Evolutionary conservation across 805 yeast genomes (phyloP).

Genomic region (Pichia ethanolica): DNA sequence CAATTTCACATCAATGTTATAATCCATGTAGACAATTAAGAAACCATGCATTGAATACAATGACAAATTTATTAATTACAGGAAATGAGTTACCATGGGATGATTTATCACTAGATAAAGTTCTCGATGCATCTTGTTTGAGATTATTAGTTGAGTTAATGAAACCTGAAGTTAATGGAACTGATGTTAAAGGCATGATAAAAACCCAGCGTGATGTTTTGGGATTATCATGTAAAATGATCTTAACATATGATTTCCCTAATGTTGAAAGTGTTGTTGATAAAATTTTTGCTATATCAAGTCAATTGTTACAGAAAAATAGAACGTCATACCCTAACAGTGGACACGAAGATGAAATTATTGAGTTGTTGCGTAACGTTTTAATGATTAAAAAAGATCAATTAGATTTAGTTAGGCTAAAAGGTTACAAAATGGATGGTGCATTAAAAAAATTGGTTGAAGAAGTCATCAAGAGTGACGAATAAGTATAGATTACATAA

Average conservation of each 20-base stretch:
- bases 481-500: background rate
- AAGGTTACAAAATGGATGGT: slow-evolving; percentile 20
- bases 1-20: slow-evolving; percentile 80
- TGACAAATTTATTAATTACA: slow-evolving; percentile 46
- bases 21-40: slow-evolving; percentile 81
- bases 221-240: slow-evolving; percentile 52
- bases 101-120: slow-evolving; percentile 38
- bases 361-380: slow-evolving; percentile 28
- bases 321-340: slow-evolving; percentile 11
- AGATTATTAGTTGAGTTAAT: slow-evolving; percentile 63
- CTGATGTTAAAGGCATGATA: slow-evolving; percentile 57
- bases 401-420: slow-evolving; percentile 18
- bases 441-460: slow-evolving; percentile 17
- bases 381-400: slow-evolving; percentile 24
- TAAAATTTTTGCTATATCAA: slow-evolving; percentile 20
- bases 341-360: slow-evolving; percentile 25
- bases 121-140: slow-evolving; percentile 68
- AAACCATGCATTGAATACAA: slow-evolving; percentile 50
- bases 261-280: slow-evolving; percentile 20
- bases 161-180: slow-evolving; percentile 53
- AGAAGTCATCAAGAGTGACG: slow-evolving; percentile 5
- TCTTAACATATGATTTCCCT: slow-evolving; percentile 28
- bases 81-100: slow-evolving; percentile 27
- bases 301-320: slow-evolving; percentile 22
- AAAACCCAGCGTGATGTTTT: slow-evolving; percentile 63